phyloP scores from a whole-genome alignment of 148 eudicot genomes.

The Spergularia marina region DNA sequence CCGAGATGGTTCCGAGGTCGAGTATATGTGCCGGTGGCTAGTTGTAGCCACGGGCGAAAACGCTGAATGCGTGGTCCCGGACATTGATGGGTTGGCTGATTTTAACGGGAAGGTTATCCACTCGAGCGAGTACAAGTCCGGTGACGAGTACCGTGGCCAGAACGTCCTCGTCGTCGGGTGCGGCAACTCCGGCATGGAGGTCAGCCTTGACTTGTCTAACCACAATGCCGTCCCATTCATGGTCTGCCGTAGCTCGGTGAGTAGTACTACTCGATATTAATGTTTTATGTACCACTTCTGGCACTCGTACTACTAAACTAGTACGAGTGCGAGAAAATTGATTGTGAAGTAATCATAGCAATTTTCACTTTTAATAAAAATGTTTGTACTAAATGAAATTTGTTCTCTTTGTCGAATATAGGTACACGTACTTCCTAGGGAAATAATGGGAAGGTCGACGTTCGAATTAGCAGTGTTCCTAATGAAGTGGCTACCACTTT shows the following conservation, averaged over 20 bases:
- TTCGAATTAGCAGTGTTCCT: constrained; percentile 59
- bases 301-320: too few species aligned
- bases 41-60: constrained; percentile 95
- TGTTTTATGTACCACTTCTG: too few species aligned
- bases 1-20: constrained; percentile 36
- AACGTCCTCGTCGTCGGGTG: constrained; percentile 83
- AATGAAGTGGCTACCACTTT: constrained; percentile 83
- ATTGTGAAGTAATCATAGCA: too few species aligned
- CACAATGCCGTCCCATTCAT: constrained; percentile 67
- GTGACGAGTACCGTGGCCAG: constrained; percentile 54
- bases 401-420: constrained; percentile 13
- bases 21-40: constrained; percentile 79
- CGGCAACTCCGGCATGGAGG: constrained; percentile 95
- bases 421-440: constrained; percentile 89
- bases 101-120: constrained; percentile 74
- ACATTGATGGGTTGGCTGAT: constrained; percentile 57
- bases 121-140: constrained; percentile 76
- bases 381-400: not conserved
- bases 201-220: constrained; percentile 79
- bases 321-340: too few species aligned
- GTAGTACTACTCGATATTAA: constrained; percentile 10
- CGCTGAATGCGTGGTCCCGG: constrained; percentile 70
- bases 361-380: too few species aligned
- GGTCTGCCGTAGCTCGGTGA: constrained; percentile 83
- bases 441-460: constrained; percentile 66